Conservation (phyloP, 2,329 filamentous ascomycete species). For the Chaetomium olivaceum region DNA sequence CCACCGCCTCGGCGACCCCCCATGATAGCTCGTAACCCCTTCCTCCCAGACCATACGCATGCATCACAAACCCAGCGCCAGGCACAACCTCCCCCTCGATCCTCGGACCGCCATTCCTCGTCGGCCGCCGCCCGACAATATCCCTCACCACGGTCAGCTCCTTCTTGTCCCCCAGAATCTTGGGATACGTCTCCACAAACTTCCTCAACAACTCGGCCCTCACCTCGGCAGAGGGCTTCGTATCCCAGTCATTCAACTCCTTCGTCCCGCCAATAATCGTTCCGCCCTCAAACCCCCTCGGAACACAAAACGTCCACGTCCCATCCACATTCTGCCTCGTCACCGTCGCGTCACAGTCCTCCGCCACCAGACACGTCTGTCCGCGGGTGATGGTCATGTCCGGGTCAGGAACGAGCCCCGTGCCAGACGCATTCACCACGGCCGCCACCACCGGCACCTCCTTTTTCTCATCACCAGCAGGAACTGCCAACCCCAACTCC, state of each 20-base stretch:
- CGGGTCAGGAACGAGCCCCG: slow-evolving; percentile 46
- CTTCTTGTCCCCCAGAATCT: slow-evolving; percentile 34
- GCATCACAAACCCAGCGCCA: slow-evolving; percentile 39
- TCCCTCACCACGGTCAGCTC: slow-evolving; percentile 34
- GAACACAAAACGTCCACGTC: slow-evolving; percentile 63
- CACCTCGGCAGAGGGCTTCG: slow-evolving; percentile 49
- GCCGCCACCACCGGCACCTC: slow-evolving; percentile 28
- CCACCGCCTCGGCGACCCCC: slow-evolving; percentile 48
- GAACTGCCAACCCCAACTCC: slow-evolving; percentile 16
- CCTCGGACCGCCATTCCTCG: slow-evolving; percentile 39
- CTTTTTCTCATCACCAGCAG: neutral
- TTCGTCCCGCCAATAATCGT: slow-evolving; percentile 69
- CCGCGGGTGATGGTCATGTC: slow-evolving; percentile 48
- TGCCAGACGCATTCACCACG: slow-evolving; percentile 50
- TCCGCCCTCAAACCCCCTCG: slow-evolving; percentile 61
- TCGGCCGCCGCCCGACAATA: slow-evolving; percentile 37
- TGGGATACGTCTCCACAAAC: slow-evolving; percentile 41
- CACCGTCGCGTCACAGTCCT: slow-evolving; percentile 45
- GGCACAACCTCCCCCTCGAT: slow-evolving; percentile 46
- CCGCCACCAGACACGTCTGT: slow-evolving; percentile 50
- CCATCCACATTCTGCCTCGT: slow-evolving; percentile 65
- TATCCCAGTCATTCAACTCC: slow-evolving; percentile 58
- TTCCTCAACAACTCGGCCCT: slow-evolving; percentile 48
- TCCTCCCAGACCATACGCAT: slow-evolving; percentile 53
- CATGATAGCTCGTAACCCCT: slow-evolving; percentile 52